Conservation (phyloP, 2,329 filamentous ascomycete species). For the Cadophora gregata region DNA sequence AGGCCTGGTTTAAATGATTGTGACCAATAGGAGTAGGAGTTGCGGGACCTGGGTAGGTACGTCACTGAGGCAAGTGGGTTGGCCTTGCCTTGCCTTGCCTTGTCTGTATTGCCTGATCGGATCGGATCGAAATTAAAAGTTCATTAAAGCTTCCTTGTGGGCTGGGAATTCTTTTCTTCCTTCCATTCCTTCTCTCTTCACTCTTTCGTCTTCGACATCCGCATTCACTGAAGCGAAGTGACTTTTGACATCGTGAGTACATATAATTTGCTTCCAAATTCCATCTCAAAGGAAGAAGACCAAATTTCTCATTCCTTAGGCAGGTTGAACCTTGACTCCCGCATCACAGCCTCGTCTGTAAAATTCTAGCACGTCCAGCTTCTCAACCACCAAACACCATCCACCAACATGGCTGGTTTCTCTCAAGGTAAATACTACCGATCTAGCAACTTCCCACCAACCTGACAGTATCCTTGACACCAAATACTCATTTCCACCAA, state of each 20-base stretch:
- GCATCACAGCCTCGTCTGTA: neutral
- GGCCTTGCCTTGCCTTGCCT: neutral
- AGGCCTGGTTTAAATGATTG: neutral
- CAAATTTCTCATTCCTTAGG: no score
- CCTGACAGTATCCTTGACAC: neutral
- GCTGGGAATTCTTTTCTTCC: neutral
- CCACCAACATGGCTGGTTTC: constrained; percentile 23
- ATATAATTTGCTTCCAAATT: neutral
- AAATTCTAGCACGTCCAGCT: neutral
- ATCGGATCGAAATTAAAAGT: neutral
- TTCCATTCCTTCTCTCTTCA: neutral
- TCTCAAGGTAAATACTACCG: constrained; percentile 18
- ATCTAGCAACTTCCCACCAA: neutral
- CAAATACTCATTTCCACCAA: neutral
- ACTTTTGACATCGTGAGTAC: neutral
- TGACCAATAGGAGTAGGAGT: neutral
- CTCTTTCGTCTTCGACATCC: neutral
- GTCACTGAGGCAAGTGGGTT: neutral
- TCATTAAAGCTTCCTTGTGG: neutral
- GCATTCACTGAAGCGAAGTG: neutral
- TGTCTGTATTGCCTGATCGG: constrained; percentile 5
- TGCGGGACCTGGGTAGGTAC: neutral
- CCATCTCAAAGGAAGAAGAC: neutral
- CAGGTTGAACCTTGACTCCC: neutral
- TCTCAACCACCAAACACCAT: constrained; percentile 6